Evolutionary conservation across 176 grass and related monocot genomes (phyloP), one percentile per base, ranked within the genome.

Genomic region (Zea luxurians): DNA sequence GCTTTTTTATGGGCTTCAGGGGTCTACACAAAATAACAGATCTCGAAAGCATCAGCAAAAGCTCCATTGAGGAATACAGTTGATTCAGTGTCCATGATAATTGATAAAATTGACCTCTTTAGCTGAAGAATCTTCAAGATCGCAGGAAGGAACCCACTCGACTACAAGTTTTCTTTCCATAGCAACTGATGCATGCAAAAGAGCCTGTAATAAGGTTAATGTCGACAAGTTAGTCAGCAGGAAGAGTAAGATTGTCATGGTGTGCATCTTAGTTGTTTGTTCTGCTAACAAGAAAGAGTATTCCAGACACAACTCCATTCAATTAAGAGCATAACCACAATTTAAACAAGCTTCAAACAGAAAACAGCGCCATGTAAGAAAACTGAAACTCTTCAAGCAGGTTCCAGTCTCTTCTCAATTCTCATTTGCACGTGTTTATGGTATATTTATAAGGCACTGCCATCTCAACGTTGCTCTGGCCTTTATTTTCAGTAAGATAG

Each of bases 161-260:
- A 99, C 84, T 20, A 99, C 75, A 89, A 99, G 90, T 77, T 99
- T 99, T 67, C 86, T 95, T 82, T 71, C 79, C 78, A 89, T 91
- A 79, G 70, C 84, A 73, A 89, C 88, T 68, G 96, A 99, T 83
- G 92, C 96, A 89, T 99, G 96, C 76, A 91, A 79, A 77, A 99
- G 90, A 81, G 92, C 92, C 92, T 92, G 80, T 11, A 90, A 88
- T 42, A 73, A 45, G 17, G 59, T 37, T 40, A 72, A 73, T 67
- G 48, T 62, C 17, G 47, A 71, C 18, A 64, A 61, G 58, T 87
- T 11, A 80, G 50, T 66, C 21, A 86, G 81, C 59, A 81, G 53
- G 60, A 49, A 85, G 42, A 66, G 43, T 60, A 13, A 58, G 11
- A 74, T 65, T 47, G 21, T 64, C 82, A 73, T 1, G 44, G 43